Evolutionary conservation across 306 rosid species (phyloP), one percentile per base, ranked within the genome.

Genomic region (Rubus idaeus): DNA sequence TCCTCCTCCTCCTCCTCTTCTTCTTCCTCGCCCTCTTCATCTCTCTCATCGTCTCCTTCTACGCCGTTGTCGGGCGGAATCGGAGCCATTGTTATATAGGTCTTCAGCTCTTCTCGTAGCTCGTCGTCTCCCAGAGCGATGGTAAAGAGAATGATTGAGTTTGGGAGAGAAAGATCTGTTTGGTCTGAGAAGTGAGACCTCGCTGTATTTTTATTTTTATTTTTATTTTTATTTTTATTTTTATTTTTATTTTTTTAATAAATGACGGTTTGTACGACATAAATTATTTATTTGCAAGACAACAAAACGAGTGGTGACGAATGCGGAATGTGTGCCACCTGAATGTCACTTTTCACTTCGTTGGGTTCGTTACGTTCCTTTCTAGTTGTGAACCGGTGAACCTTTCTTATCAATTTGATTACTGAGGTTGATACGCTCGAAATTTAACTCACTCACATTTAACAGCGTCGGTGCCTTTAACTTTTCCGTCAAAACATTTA

Each of bases 11-110:
- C 89, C 0, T 88, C 96, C 0, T 87, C 97, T 0, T 88, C 98
- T 0, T 85, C 90, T 2, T 87, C 93, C 2, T 88, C 94, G 0
- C 85, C 93, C 14, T 87, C 94, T 46, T 91, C 98, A 73, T 94
- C 99, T 70, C 96, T 85, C 88, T 88, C 97, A 2, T 89, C 96
- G 80, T 95, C 99, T 57, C 97, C 97, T 83, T 89, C 94, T 6
- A 87, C 94, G 58, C 97, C 96, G 71, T 90, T 92, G 86, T 88
- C 97, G 0, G 88, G 77, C 41, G 96, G 89, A 88, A 92, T 84
- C 74, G 99, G 85, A 87, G 93, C 93, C 99, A 95, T 92, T 76
- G 80, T 79, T 61, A 88, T 82, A 21, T 44, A 78, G 50, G 46
- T 71, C 83, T 73, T 61, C 57, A 16, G 71, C 73, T 74, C 76